Base-by-base conservation (phyloP, 1,284 basidiomycete genomes). In the Ceratorhiza oryzae-sativae region DNA sequence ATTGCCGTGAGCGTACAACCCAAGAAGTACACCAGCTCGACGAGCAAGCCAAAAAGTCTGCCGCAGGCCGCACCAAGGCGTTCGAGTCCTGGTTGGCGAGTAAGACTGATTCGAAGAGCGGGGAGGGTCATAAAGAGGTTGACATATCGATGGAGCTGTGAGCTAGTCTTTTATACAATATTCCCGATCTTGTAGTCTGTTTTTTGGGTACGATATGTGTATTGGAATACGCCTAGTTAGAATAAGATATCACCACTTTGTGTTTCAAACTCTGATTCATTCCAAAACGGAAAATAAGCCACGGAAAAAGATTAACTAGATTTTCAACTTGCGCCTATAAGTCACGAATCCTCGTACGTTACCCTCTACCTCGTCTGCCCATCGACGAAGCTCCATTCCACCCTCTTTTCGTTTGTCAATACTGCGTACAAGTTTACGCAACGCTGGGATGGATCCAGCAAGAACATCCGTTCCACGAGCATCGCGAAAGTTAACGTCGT, bases 291-390 rank as follows among this genome's bases (percentile, higher is more conserved):
- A 56, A 56, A 56, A 56, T 4, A 34, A 56, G 32, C 8, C 53
- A n/a, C 18, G n/a, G 12, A 34, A 36, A 34, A 36, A 34, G 20
- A 34, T 10, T 41, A 20, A 5, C 51, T 56, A 68, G n/a, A 68
- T 68, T 75, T 81, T 78, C 67, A 94, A 80, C 32, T 83, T 84
- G 76, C 85, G 85, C 73, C 96, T 82, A 80, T 98, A 98, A 81
- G 90, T 85, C 75, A 97, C 87, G 77, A 98, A 98, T n/a, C 88
- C 95, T 12, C 87, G 82, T 77, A 98, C 80, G 80, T 98, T 98
- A 77, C 95, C 91, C 80, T 83, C 88, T 75, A 88, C 85, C 76
- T 90, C 89, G 75, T 92, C 91, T 23, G 88, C 92, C 75, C 88
- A 84, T 75, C 86, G 76, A 74, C 84, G 76, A 55, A 83, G 74